Evolutionary conservation across 1,284 basidiomycete genomes (phyloP).

Genomic region (Garcileccinum viscosum): DNA sequence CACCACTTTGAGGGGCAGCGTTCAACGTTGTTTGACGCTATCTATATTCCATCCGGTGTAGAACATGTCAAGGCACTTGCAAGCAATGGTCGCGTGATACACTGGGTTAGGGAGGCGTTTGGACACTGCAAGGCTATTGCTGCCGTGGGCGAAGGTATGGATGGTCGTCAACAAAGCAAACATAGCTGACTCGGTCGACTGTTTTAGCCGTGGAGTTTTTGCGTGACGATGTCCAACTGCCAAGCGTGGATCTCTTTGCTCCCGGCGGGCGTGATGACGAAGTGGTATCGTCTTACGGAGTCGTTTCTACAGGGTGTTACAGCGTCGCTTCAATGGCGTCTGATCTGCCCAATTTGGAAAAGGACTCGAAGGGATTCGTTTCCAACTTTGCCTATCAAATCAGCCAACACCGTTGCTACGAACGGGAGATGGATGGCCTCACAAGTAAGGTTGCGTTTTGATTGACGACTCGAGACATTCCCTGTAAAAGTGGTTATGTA

Average conservation of each 20-base stretch:
- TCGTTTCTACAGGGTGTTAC: conserved; percentile 64
- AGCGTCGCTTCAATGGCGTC: conserved; percentile 44
- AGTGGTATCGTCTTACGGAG: conserved; percentile 62
- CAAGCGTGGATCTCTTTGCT: conserved; percentile 50
- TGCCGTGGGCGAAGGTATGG: conserved; percentile 67
- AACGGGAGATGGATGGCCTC: conserved; percentile 65
- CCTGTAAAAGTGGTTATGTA: not conserved
- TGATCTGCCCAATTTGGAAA: conserved; percentile 52
- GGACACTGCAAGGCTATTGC: conserved; percentile 81
- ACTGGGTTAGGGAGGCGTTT: conserved; percentile 81
- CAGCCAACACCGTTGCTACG: conserved; percentile 67
- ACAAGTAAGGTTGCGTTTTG: conserved; percentile 61
- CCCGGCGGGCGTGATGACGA: conserved; percentile 41
- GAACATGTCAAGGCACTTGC: conserved; percentile 59
- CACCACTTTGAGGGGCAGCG: conserved; percentile 79
- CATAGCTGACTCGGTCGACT: conserved; percentile 3
- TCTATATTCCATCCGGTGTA: conserved; percentile 73
- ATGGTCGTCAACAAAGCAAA: not conserved
- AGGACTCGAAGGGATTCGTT: conserved; percentile 57
- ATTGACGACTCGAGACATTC: conserved; percentile 19
- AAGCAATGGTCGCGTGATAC: conserved; percentile 62
- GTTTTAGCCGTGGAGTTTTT: conserved; percentile 55
- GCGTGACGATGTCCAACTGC: conserved; percentile 51
- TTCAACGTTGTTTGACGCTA: conserved; percentile 81
- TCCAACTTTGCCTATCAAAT: conserved; percentile 65